Base-by-base conservation (phyloP, 2,329 filamentous ascomycete genomes). In the Boeremia lycopersici region DNA sequence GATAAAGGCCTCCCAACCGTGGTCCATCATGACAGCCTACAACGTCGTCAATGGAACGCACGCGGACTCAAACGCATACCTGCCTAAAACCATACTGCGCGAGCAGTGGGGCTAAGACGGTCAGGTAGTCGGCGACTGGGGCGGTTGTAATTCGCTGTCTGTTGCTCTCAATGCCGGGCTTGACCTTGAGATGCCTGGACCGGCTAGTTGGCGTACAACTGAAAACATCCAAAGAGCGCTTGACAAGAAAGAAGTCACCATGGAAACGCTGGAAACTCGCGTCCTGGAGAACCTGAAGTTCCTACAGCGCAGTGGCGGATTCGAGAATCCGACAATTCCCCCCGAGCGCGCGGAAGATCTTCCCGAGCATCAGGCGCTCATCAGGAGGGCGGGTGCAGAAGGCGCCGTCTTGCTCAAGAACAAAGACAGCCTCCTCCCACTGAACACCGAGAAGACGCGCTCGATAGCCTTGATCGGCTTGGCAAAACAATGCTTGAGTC, bases 111-210 rank as follows among this genome's bases (percentile, higher is more conserved):
- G 17, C 7, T 43, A n/a, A 1, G 17, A 43, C 3, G 40, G 40
- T 3, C 28, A 15, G 10, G 4, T 31, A 3, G 6, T 43, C 5
- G 26, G 28, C 2, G 40, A 43, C 15, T 43, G 40, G 40, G 12
- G 4, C n/a, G 43, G 43, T 4, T 38, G 33, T 19, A 34, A 47
- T n/a, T 28, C 44, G 6, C 57, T 56, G 6, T 48, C 42, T 1
- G 60, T 61, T 29, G 50, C 61, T 10, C 53, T 69, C 15, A 40
- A 54, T 17, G 66, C 67, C 23, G 62, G 66, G 1, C 61, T 63
- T 6, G 68, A 70, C 42, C 47, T 69, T 9, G 68, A 71, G 39
- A 71, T 71, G 65, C 68, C 68, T 9, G 65, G 67, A 2, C 67
- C 68, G 12, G 12, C 34, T 3, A 8, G 15, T 17, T 40, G 45